These are phyloP conservation scores for Zygosaccharomyces siamensis DNA, from an alignment of 805 yeast species.

Conservation along the genomic window DNA sequence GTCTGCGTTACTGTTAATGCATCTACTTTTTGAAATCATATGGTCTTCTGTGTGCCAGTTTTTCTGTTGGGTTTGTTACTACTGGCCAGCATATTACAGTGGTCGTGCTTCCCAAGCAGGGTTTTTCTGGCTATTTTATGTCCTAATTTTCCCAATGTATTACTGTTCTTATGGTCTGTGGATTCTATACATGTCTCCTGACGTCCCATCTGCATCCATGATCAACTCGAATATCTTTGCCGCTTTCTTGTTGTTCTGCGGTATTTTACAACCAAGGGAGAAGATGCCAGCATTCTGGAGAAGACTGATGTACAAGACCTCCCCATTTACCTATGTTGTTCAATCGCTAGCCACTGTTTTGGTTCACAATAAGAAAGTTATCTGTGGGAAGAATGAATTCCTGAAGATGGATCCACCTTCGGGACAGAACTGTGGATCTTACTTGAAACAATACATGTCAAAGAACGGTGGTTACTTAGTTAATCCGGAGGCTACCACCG, in stretches of 20 bases:
- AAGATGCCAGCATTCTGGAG: constrained; percentile 49
- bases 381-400: constrained; percentile 38
- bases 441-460: constrained; percentile 35
- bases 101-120: constrained; percentile 48
- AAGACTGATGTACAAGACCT: constrained; percentile 40
- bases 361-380: constrained; percentile 38
- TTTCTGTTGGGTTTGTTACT: constrained; percentile 42
- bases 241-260: constrained; percentile 51
- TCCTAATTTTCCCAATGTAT: constrained; percentile 47
- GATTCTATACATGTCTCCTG: constrained; percentile 43
- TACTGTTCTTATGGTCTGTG: constrained; percentile 51
- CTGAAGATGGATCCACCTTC: constrained; percentile 39
- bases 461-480: constrained; percentile 42
- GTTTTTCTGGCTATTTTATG: constrained; percentile 46
- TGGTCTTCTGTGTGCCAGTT: constrained; percentile 45
- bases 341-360: constrained; percentile 40
- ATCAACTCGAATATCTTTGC: constrained; percentile 45
- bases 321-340: constrained; percentile 47
- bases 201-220: constrained; percentile 41
- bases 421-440: constrained; percentile 49
- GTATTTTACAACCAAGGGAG: constrained; percentile 44
- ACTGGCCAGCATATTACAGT: constrained; percentile 45
- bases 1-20: constrained; percentile 50
- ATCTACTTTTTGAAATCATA: constrained; percentile 42
- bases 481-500: constrained; percentile 42